Evolutionary conservation across 2,329 filamentous ascomycete genomes (phyloP).

Genomic region (Apiospora marii): DNA sequence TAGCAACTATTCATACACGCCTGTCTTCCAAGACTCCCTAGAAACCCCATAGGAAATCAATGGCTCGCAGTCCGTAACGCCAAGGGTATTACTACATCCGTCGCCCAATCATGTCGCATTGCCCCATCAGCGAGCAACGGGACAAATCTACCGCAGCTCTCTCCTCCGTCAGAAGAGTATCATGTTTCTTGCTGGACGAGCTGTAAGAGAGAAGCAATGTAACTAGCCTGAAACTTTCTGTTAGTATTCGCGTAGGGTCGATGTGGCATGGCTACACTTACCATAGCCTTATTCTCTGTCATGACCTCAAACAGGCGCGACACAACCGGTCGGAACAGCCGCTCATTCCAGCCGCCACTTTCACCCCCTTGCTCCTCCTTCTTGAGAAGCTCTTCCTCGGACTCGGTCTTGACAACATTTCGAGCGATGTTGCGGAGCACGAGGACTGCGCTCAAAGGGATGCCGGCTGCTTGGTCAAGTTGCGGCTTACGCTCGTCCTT

Average conservation of each 20-base stretch:
- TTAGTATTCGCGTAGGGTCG: not conserved
- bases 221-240: conserved; percentile 30
- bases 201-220: conserved; percentile 36
- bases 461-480: conserved; percentile 72
- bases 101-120: conserved; percentile 18
- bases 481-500: conserved; percentile 67
- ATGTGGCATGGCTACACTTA: conserved; percentile 42
- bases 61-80: conserved; percentile 25
- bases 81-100: conserved; percentile 24
- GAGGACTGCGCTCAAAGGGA: conserved; percentile 79
- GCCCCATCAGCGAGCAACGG: not conserved
- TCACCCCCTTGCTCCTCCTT: conserved; percentile 55
- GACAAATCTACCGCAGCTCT: conserved; percentile 1
- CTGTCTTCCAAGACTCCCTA: conserved; percentile 19
- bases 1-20: conserved; percentile 20
- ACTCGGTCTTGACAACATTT: conserved; percentile 68
- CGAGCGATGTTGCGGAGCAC: conserved; percentile 81
- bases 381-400: conserved; percentile 62
- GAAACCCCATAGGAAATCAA: conserved; percentile 23
- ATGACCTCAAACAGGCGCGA: conserved; percentile 73
- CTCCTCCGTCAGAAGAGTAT: not conserved
- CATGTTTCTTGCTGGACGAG: conserved; percentile 32
- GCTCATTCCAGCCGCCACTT: conserved; percentile 70
- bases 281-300: conserved; percentile 71
- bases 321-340: conserved; percentile 71